Base-by-base conservation (phyloP, 441 rosid species). In the Kokia cookei region DNA sequence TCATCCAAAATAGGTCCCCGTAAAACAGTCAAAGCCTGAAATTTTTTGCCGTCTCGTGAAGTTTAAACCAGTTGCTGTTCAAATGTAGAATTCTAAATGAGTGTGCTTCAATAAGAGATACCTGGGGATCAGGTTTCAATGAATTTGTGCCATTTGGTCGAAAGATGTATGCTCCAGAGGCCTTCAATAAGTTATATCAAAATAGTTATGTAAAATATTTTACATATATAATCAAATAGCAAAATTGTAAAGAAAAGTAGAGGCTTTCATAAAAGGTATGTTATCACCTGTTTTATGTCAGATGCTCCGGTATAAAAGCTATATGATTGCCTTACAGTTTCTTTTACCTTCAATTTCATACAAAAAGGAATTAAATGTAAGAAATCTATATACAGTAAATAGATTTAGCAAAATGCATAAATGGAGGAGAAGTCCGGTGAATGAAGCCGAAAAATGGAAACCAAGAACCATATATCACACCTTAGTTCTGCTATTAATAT, bases 91-190 rank as follows among this genome's bases (percentile, higher is more conserved):
- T 19, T 77, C 53, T 60, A 9, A 43, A 42, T 8, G 32, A 26
- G 14, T 32, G 7, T 64, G 62, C 42, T 54, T 67, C 61, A 29
- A 66, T 35, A 63, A 48, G 72, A 5, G 45, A 13, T 81, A 91
- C 96, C 92, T 85, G 80, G 37, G 51, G 67, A 68, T 76, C 75
- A 59, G 87, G 57, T 74, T 72, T 70, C 37, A 75, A 57, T 9
- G 80, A 66, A 79, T 65, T 55, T 11, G 87, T 76, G 73, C 80
- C 78, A 54, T 84, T 78, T 48, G 87, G 90, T 26, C 85, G 87
- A 35, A 86, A 86, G 74, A 86, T 17, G 75, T 86, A 86, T 70
- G 87, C 90, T 72, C 90, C 90, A 7, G 87, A 84, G 78, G 84
- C 75, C 90, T 86, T 54, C 22, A 76, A 71, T 40, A 72, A 58